phyloP scores from a whole-genome alignment of 2,329 filamentous ascomycete species.

The Penicillium frequentans region DNA sequence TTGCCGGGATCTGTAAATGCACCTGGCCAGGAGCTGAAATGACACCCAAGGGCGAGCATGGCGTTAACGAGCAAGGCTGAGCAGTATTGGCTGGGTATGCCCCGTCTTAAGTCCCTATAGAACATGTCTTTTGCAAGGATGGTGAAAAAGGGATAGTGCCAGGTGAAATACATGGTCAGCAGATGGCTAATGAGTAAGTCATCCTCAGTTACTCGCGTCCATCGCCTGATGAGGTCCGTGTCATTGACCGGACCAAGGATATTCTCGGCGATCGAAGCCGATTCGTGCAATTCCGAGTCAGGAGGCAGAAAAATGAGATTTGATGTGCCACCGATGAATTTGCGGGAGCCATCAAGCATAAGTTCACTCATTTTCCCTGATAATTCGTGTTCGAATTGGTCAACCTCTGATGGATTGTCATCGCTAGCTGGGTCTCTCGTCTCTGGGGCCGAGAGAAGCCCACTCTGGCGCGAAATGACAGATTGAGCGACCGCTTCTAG shows the following conservation, averaged over 20 bases:
- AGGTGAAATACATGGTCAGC: slow-evolving; percentile 96
- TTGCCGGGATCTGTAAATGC: slow-evolving; percentile 72
- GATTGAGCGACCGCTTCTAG: slow-evolving; percentile 64
- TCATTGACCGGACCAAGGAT: slow-evolving; percentile 55
- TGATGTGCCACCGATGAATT: slow-evolving; percentile 92
- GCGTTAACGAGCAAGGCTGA: slow-evolving; percentile 88
- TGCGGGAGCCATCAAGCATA: slow-evolving; percentile 78
- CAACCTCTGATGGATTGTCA: slow-evolving; percentile 42
- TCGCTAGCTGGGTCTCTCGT: slow-evolving; percentile 31
- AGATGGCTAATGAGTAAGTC: slow-evolving; percentile 78
- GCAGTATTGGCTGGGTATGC: slow-evolving; percentile 73
- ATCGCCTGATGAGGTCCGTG: slow-evolving; percentile 71
- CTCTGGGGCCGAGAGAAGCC: slow-evolving; percentile 43
- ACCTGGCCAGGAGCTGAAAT: slow-evolving; percentile 77
- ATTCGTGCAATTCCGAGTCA: slow-evolving; percentile 48
- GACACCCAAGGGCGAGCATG: slow-evolving; percentile 88
- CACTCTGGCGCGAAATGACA: slow-evolving; percentile 56
- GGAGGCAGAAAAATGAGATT: slow-evolving; percentile 79
- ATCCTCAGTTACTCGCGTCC: slow-evolving; percentile 84
- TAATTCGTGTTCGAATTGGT: slow-evolving; percentile 71
- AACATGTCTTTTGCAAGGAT: slow-evolving; percentile 85
- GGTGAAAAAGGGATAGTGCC: slow-evolving; percentile 96
- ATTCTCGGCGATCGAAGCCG: slow-evolving; percentile 40
- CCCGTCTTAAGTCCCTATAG: slow-evolving; percentile 77
- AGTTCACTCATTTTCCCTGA: slow-evolving; percentile 93